Percentiles rank a stretch among this genome's conserved stretches.
Evolutionary conservation across 805 yeast species (phyloP).

Genomic region (Maudiozyma barnettii): DNA sequence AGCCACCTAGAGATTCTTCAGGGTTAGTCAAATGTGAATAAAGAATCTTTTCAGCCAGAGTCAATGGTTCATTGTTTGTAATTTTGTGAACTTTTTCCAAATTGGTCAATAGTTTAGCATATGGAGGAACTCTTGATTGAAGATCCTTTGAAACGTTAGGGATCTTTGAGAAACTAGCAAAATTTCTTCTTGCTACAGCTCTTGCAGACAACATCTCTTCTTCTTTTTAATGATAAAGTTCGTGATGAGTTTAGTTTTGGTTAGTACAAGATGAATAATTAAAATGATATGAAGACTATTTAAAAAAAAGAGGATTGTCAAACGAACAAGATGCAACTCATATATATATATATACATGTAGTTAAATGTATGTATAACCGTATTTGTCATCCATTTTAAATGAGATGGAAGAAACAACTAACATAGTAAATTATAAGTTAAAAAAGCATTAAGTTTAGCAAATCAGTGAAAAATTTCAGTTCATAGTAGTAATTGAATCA

Average conservation of each 20-base stretch:
- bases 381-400: not conserved
- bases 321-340: no score
- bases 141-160: slow-evolving; percentile 48
- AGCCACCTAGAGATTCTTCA: slow-evolving; percentile 58
- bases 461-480: no score
- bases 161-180: slow-evolving; percentile 18
- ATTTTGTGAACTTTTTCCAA: slow-evolving; percentile 55
- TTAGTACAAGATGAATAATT: not conserved
- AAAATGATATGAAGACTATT: not conserved
- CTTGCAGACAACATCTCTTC: slow-evolving; percentile 18
- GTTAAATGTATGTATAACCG: not conserved
- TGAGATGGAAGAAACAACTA: no score
- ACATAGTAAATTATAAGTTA: no score
- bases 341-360: not conserved
- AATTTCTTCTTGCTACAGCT: slow-evolving; percentile 16
- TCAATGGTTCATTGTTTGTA: slow-evolving; percentile 64
- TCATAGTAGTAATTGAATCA: no score
- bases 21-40: slow-evolving; percentile 90
- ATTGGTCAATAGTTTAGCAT: slow-evolving; percentile 59
- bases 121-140: slow-evolving; percentile 77
- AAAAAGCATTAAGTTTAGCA: no score
- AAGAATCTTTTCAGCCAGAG: slow-evolving; percentile 88
- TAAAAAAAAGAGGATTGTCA: not conserved
- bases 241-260: not conserved
- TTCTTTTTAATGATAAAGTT: not conserved